These are phyloP conservation scores for Penicillium sumatraense DNA, from an alignment of 2,329 filamentous ascomycete genomes.

Conservation along the genomic window DNA sequence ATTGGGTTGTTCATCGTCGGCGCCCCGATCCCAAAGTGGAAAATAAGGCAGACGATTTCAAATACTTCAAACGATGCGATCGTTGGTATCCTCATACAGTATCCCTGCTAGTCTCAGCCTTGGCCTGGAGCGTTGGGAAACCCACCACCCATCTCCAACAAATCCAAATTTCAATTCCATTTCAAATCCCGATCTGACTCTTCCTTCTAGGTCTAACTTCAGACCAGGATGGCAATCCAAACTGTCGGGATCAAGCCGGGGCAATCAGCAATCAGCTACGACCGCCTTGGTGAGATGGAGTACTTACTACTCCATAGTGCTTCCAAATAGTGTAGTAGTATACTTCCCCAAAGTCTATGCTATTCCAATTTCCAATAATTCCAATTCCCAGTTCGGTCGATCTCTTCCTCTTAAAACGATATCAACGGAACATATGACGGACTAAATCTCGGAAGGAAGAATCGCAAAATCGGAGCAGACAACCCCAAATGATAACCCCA, in stretches of 20 bases:
- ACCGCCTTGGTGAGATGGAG: background rate
- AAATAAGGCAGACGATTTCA: conserved; percentile 2
- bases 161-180: background rate
- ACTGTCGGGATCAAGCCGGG: background rate
- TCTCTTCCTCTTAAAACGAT: background rate
- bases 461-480: background rate
- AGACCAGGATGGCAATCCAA: background rate
- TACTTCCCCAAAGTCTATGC: too few species aligned
- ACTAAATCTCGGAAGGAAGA: background rate
- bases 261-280: background rate
- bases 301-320: too few species aligned
- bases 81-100: background rate
- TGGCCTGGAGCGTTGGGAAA: conserved; percentile 6
- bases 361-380: too few species aligned
- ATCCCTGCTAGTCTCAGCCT: conserved; percentile 21
- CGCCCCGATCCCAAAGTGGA: background rate
- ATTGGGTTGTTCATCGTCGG: background rate
- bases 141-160: too few species aligned
- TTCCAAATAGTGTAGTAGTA: too few species aligned
- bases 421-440: background rate
- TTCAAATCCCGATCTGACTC: background rate
- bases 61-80: conserved; percentile 11
- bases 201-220: background rate
- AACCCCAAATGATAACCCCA: background rate
- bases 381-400: background rate